Conservation (phyloP, 345 rosid genomes). For the Acer campestre region DNA sequence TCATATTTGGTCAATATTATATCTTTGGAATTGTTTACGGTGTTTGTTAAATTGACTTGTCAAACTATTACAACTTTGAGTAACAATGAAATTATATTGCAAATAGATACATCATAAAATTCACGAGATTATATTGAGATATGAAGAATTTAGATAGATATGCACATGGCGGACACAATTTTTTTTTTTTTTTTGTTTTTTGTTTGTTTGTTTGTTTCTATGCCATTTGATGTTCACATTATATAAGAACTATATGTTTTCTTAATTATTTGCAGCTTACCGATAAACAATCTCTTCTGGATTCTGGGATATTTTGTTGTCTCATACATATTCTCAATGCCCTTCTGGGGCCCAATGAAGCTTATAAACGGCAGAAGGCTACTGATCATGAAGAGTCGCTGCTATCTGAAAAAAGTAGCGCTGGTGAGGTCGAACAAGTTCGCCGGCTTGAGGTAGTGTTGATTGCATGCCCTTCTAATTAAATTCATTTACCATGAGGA, state of each 20-base stretch:
- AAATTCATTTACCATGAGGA: slow-evolving; percentile 4
- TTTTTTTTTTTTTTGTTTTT: no score
- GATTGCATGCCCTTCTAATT: slow-evolving; percentile 4
- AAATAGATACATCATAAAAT: background rate
- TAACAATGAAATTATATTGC: slow-evolving; percentile 1
- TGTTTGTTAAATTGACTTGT: slow-evolving; percentile 6
- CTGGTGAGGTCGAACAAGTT: slow-evolving; percentile 41
- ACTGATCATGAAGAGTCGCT: slow-evolving; percentile 37
- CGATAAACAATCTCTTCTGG: slow-evolving; percentile 96
- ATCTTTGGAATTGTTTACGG: background rate
- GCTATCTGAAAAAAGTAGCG: slow-evolving; percentile 43
- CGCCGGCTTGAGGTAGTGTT: slow-evolving; percentile 84
- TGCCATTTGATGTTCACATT: background rate
- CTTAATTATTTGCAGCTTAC: slow-evolving; percentile 65
- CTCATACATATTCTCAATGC: slow-evolving; percentile 82
- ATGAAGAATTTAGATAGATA: background rate
- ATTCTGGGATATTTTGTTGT: slow-evolving; percentile 98
- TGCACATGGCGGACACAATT: background rate
- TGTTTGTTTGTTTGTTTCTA: no score
- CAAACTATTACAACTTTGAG: background rate
- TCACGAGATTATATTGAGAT: background rate
- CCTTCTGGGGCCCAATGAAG: slow-evolving; percentile 64
- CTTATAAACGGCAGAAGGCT: slow-evolving; percentile 34
- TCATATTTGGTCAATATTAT: background rate
- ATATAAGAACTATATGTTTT: background rate